phyloP scores from a whole-genome alignment of 257 asterid genomes.

The Paraleonurus japonicus region DNA sequence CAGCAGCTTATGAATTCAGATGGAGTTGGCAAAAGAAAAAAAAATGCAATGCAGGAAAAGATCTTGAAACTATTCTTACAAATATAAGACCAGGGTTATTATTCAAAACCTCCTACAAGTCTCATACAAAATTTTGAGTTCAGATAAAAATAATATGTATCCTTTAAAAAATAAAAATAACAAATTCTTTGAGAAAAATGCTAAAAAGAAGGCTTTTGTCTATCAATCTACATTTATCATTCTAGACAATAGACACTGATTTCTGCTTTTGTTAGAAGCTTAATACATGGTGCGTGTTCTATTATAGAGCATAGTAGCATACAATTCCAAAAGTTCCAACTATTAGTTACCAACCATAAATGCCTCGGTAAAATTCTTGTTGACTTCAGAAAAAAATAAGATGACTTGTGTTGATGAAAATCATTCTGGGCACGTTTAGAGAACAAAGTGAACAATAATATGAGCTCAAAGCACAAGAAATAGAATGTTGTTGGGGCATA shows the following conservation, averaged over 20 bases:
- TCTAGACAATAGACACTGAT: not conserved
- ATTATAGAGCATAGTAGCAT: not conserved
- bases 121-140: not conserved
- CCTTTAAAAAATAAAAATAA: not conserved
- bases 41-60: no score
- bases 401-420: not conserved
- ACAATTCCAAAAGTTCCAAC: not conserved
- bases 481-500: constrained; percentile 32
- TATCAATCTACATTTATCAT: constrained; percentile 1
- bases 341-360: constrained; percentile 9
- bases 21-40: no score
- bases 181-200: constrained; percentile 5
- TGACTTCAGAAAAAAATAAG: constrained; percentile 19
- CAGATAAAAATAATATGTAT: not conserved
- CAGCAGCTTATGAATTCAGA: no score
- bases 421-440: not conserved
- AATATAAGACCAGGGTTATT: not conserved
- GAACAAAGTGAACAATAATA: constrained; percentile 12
- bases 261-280: constrained; percentile 17
- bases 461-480: constrained; percentile 17
- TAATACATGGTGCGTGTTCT: not conserved
- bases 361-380: not conserved
- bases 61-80: not conserved
- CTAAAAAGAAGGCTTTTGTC: not conserved
- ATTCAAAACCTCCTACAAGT: not conserved